Base-by-base conservation (phyloP, 352 stramenopile genomes). In the Phytopythium vexans region DNA sequence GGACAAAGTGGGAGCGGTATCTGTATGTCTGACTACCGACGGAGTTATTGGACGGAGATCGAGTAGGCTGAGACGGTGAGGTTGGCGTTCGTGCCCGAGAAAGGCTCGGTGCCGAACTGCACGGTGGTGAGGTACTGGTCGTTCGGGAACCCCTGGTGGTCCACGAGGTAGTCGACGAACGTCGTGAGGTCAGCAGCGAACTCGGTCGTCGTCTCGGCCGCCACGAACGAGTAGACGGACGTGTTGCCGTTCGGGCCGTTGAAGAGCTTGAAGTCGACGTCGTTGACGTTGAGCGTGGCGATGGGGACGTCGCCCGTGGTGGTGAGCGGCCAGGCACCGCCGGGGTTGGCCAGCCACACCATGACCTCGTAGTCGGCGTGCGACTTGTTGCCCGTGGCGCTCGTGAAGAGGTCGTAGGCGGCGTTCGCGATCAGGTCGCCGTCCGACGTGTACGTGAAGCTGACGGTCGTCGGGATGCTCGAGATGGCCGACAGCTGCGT, bases 381-480 rank as follows among this genome's bases (percentile, higher is more conserved):
- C 21, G 44, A 40, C 8, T 54, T 49, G 33, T 60, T 55, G 0
- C 47, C 46, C 11, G 56, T 68, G 12, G 67, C 67, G 5, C 56
- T 63, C 16, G 67, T 72, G 45, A 76, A 76, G 31, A 76, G 52
- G 21, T 72, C 67, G 48, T 76, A 76, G 10, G 67, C 56, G 33
- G 62, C 57, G 35, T 69, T 65, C 11, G 54, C 56, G 8, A 59
- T 64, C 6, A 48, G 42, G 16, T 39, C 31, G 11, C 61, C 44
- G 40, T 65, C 49, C 50, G 70, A 75, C 52, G 62, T 50, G 59
- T 70, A 72, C 41, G 52, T 53, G 53, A 72, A 75, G 42, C 64
- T 59, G 36, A 75, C 64, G 2, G 56, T 70, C 35, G 67, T 72
- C 8, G 60, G 60, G 40, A 75, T 75, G 9, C 62, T 69, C 32